Conservation (phyloP, 2,329 filamentous ascomycete genomes). For the Verticillium nonalfalfae region DNA sequence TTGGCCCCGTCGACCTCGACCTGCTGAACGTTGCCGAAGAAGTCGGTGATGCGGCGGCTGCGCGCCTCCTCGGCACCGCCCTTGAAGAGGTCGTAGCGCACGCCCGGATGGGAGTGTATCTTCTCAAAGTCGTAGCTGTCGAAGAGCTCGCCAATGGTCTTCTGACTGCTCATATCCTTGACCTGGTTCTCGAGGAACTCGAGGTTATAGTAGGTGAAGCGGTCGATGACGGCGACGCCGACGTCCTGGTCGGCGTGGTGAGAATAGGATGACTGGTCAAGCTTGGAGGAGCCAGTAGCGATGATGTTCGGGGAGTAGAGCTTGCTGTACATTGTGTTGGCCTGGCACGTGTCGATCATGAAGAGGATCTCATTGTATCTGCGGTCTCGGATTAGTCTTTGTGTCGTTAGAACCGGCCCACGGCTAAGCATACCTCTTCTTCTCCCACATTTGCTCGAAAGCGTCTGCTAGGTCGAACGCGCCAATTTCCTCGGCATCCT, state of each 20-base stretch:
- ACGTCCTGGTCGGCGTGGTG: slow-evolving; percentile 98
- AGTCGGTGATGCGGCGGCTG: slow-evolving; percentile 82
- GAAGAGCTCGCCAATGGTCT: slow-evolving; percentile 88
- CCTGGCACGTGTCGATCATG: slow-evolving; percentile 99
- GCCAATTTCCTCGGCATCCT: slow-evolving; percentile 95
- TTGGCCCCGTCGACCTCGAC: slow-evolving; percentile 74
- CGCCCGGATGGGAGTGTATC: slow-evolving; percentile 87
- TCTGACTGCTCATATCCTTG: slow-evolving; percentile 76
- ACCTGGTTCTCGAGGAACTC: slow-evolving; percentile 93
- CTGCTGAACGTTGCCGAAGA: slow-evolving; percentile 97
- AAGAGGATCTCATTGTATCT: slow-evolving; percentile 96
- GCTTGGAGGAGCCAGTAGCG: slow-evolving; percentile 90
- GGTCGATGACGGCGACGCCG: slow-evolving; percentile 94
- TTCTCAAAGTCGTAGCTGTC: slow-evolving; percentile 93
- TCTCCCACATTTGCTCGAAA: slow-evolving; percentile 99
- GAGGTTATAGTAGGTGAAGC: slow-evolving; percentile 97
- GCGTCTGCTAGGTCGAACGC: slow-evolving; percentile 94
- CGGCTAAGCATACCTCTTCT: slow-evolving; percentile 69
- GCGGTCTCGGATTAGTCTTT: neutral
- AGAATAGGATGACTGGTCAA: slow-evolving; percentile 94
- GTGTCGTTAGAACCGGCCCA: neutral
- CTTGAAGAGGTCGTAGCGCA: slow-evolving; percentile 91
- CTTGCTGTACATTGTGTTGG: slow-evolving; percentile 98
- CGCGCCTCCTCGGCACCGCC: slow-evolving; percentile 75
- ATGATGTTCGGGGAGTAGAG: slow-evolving; percentile 98